Conservation (phyloP, 1,284 basidiomycete genomes). For the Apiotrichum mycotoxinovorans region DNA sequence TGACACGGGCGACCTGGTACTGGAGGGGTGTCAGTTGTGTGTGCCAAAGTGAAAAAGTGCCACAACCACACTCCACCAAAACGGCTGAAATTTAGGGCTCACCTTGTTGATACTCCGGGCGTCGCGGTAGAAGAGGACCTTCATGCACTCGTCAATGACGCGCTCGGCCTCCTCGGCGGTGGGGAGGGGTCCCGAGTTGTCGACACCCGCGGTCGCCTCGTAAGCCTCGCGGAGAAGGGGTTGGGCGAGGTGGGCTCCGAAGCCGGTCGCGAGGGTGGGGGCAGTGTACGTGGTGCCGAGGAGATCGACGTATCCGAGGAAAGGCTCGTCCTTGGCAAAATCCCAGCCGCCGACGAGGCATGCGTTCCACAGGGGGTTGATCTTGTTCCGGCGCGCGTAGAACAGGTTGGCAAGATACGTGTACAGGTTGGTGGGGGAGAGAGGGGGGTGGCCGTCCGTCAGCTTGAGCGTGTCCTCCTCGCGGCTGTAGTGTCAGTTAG, state of each 20-base stretch:
- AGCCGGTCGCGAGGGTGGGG: slow-evolving; percentile 94
- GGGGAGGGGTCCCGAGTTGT: slow-evolving; percentile 71
- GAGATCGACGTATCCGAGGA: slow-evolving; percentile 93
- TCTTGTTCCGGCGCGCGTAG: slow-evolving; percentile 82
- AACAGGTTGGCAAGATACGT: slow-evolving; percentile 87
- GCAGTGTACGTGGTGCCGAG: slow-evolving; percentile 92
- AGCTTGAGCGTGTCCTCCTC: slow-evolving; percentile 61
- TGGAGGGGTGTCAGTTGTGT: slow-evolving; percentile 38
- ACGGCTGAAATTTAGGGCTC: slow-evolving; percentile 31
- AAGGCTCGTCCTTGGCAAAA: slow-evolving; percentile 68
- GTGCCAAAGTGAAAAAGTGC: background rate
- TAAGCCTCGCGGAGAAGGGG: slow-evolving; percentile 80
- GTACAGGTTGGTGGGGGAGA: slow-evolving; percentile 88
- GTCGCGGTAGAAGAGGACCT: slow-evolving; percentile 94
- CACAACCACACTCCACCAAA: slow-evolving; percentile 25
- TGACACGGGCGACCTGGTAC: slow-evolving; percentile 94
- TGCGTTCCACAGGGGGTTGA: slow-evolving; percentile 95
- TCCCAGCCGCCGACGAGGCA: slow-evolving; percentile 83
- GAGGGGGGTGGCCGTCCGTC: slow-evolving; percentile 72
- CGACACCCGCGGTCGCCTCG: slow-evolving; percentile 57
- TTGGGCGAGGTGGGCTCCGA: slow-evolving; percentile 90
- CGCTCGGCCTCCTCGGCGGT: slow-evolving; percentile 74
- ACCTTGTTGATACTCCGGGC: slow-evolving; percentile 95
- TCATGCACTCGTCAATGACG: slow-evolving; percentile 83
- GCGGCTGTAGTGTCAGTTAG: slow-evolving; percentile 50